Conservation (phyloP, 2,329 filamentous ascomycete species). For the Exophiala aquamarina region DNA sequence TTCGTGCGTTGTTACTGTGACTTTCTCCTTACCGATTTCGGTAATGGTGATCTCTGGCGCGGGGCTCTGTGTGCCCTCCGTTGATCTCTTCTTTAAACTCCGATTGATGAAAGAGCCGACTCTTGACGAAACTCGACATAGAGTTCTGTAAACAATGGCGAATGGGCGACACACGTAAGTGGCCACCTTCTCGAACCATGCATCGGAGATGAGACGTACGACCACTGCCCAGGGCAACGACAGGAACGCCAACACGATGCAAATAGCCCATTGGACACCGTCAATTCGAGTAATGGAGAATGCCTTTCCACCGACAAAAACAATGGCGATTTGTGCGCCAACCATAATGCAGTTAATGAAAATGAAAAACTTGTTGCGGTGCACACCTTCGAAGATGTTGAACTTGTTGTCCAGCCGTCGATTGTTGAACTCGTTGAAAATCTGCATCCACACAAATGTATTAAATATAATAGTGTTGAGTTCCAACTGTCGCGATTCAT, state of each 20-base stretch:
- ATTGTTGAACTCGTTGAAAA: constrained; percentile 67
- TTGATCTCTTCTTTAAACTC: too few species aligned
- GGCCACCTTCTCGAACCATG: constrained; percentile 39
- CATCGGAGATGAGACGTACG: constrained; percentile 53
- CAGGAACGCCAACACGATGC: constrained; percentile 47
- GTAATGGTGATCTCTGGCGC: too few species aligned
- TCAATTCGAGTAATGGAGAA: constrained; percentile 53
- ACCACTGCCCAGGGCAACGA: constrained; percentile 53
- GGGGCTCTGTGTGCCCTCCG: too few species aligned
- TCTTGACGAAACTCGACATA: constrained; percentile 45
- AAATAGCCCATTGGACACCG: constrained; percentile 57
- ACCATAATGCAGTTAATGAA: constrained; percentile 59
- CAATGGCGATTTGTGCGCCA: constrained; percentile 57
- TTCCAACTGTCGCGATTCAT: constrained; percentile 38
- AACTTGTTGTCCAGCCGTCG: constrained; percentile 63
- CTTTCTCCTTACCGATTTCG: too few species aligned
- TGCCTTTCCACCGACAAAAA: constrained; percentile 57
- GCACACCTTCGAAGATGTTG: constrained; percentile 61
- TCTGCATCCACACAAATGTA: constrained; percentile 71
- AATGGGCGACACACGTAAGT: too few species aligned
- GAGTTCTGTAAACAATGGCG: constrained; percentile 34
- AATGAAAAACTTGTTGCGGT: constrained; percentile 59
- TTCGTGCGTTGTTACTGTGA: too few species aligned
- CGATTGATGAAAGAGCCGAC: constrained; percentile 49
- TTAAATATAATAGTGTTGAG: constrained; percentile 67